Base-by-base conservation (phyloP, 2,329 filamentous ascomycete species). In the Penicillium janthinellum region DNA sequence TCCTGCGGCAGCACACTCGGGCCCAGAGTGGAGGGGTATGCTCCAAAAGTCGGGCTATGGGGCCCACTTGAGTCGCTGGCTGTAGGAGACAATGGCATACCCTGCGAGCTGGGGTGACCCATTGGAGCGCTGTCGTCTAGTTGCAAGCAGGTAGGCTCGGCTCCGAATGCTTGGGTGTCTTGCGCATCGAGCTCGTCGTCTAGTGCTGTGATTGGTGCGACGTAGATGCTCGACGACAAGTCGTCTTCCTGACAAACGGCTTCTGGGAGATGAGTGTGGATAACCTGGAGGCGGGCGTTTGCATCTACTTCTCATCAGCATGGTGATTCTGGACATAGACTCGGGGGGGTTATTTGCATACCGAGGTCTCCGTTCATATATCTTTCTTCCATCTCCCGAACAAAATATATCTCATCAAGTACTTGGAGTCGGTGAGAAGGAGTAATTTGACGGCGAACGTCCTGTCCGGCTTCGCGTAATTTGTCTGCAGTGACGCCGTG, bases 401-500 rank as follows among this genome's bases (percentile, higher is more conserved):
- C 73, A 25, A 66, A 69, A 56, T 75, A 75, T 45, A 75, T 74
- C 56, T 75, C 73, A 49, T 74, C 72, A 1, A 75, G 64, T 4
- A 75, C 68, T 20, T 69, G 67, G 5, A 75, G 60, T 25, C 71
- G 63, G 37, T 71, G 64, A 3, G 63, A 42, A 7, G 73, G 73
- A 1, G 60, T 63, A 39, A 75, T 74, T 44, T 72, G 71, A 3
- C 72, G 71, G 39, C 73, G 67, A 17, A 74, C 72, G 15, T 73
- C 70, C 42, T 74, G 72, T 34, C 71, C 71, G 7, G 73, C 73
- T 25, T 75, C 73, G 38, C 67, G 67, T 14, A 75, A 56, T 38
- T 72, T 75, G 5, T 72, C 68, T n/a, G 71, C 71, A 3, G 67
- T 71, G 35, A 75, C 69, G 0, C 66, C 68, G 42, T 73, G 71